Percentiles rank a stretch among this genome's conserved stretches.
Evolutionary conservation across 176 grass and related monocot genomes (phyloP).

Genomic region (Triticum monococcum): DNA sequence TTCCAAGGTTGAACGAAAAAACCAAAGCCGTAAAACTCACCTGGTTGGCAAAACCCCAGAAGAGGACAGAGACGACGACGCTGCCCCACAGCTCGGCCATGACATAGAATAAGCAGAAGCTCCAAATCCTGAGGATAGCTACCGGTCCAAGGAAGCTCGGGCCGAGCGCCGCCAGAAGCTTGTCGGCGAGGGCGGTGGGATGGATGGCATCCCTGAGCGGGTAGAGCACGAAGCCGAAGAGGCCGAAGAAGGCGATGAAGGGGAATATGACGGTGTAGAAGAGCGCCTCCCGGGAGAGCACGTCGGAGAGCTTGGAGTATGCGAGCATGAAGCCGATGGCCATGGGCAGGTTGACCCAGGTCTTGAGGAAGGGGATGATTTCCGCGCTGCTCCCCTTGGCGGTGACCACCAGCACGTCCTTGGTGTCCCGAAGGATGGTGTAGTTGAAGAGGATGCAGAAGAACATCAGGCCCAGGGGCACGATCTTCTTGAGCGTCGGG

Average conservation of each 20-base stretch:
- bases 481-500: constrained; percentile 66
- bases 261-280: constrained; percentile 89
- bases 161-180: constrained; percentile 66
- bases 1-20: neutral
- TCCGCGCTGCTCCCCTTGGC: constrained; percentile 84
- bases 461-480: constrained; percentile 85
- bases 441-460: constrained; percentile 96
- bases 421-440: constrained; percentile 84
- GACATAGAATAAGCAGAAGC: constrained; percentile 94
- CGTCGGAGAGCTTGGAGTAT: constrained; percentile 86
- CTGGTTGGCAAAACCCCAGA: constrained; percentile 94
- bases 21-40: constrained; percentile 18
- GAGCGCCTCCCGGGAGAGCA: constrained; percentile 69
- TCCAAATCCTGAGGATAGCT: constrained; percentile 80
- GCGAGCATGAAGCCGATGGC: constrained; percentile 89
- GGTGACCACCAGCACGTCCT: constrained; percentile 90
- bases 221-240: constrained; percentile 80
- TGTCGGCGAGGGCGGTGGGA: constrained; percentile 69
- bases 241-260: constrained; percentile 82
- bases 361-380: constrained; percentile 90
- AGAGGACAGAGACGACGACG: constrained; percentile 85
- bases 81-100: constrained; percentile 95
- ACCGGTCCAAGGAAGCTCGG: constrained; percentile 77
- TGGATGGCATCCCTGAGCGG: constrained; percentile 69
- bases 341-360: constrained; percentile 86